These are phyloP conservation scores for Ilyonectria robusta DNA, from an alignment of 2,329 filamentous ascomycete species.

Conservation along the genomic window DNA sequence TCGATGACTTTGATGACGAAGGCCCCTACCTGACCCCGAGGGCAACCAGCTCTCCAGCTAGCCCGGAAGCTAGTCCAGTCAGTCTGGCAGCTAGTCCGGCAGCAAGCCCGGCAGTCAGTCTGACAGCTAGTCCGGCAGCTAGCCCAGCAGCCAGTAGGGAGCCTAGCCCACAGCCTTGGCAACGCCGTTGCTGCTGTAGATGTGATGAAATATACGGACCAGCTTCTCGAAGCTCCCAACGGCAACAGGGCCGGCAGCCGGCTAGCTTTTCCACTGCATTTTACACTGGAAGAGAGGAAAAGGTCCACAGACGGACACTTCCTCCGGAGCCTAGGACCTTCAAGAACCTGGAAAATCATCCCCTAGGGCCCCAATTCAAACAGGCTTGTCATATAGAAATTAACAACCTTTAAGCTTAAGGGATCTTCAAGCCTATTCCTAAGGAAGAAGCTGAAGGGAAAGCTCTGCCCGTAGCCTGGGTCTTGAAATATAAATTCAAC, in stretches of 20 bases:
- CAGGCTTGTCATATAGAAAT: neutral
- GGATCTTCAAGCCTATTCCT: constrained; percentile 7
- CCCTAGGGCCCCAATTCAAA: constrained; percentile 21
- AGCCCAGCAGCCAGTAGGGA: neutral
- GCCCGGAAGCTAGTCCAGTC: neutral
- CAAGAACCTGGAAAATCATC: constrained; percentile 12
- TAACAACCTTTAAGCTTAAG: neutral
- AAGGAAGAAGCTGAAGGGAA: neutral
- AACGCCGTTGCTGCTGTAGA: neutral
- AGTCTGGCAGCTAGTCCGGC: neutral
- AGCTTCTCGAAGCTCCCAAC: no score
- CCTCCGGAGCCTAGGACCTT: constrained; percentile 21
- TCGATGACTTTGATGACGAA: no score
- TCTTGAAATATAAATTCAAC: constrained; percentile 27
- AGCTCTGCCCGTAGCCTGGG: constrained; percentile 14
- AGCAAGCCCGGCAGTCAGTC: no score
- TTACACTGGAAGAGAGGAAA: constrained; percentile 6
- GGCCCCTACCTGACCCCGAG: no score
- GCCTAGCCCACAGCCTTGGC: neutral
- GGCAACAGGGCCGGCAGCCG: neutral
- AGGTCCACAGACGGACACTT: constrained; percentile 4
- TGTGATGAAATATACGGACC: no score
- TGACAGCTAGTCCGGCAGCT: neutral
- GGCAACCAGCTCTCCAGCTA: no score
- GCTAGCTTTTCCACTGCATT: neutral